These are phyloP conservation scores for Candida odintsovae DNA, from an alignment of 805 yeast species.

Conservation along the genomic window DNA sequence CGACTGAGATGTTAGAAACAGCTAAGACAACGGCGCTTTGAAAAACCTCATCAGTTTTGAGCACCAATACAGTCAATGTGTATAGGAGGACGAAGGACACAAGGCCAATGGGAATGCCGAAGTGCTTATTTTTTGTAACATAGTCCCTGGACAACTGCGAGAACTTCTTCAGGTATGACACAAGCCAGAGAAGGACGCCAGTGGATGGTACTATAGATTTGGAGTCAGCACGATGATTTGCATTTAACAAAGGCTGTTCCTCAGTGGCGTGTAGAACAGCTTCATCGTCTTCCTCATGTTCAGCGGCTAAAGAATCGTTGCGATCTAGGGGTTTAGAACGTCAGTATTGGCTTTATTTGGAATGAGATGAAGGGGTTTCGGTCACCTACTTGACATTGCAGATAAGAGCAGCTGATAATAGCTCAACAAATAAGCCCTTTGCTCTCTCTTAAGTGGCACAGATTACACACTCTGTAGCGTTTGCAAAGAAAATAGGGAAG, in stretches of 20 bases:
- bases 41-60: conserved; percentile 3
- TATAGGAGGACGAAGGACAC: neutral
- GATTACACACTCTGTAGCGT: too few species aligned
- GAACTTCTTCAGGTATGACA: neutral
- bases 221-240: neutral
- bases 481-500: neutral
- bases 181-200: neutral
- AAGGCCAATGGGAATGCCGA: neutral
- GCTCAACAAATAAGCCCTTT: too few species aligned
- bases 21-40: conserved; percentile 4
- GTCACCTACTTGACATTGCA: neutral
- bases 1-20: conserved; percentile 6
- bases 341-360: neutral
- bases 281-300: neutral
- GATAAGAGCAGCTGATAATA: too few species aligned
- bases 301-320: neutral
- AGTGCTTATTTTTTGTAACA: neutral
- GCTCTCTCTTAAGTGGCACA: too few species aligned
- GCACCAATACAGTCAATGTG: neutral
- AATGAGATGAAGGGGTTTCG: neutral
- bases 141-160: neutral
- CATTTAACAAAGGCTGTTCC: neutral
- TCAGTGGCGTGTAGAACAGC: neutral
- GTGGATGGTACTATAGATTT: neutral
- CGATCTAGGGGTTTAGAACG: neutral